A percentile compares a stretch with the other conserved stretches of the same genome.
These are phyloP conservation scores for Rhinocladiella similis DNA, from an alignment of 2,329 filamentous ascomycete species.

Conservation along the genomic window DNA sequence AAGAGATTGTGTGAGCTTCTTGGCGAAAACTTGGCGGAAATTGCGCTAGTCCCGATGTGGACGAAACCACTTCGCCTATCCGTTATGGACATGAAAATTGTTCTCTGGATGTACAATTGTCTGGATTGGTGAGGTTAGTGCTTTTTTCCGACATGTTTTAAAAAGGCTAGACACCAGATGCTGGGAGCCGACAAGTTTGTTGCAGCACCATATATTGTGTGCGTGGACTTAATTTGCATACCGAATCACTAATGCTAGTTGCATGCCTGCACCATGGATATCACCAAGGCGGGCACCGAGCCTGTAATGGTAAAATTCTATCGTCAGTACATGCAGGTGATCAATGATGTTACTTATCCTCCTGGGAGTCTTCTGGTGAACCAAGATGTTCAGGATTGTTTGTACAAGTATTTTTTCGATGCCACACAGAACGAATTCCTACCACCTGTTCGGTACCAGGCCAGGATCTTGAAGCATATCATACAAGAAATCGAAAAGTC, in stretches of 20 bases:
- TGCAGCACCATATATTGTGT: not conserved
- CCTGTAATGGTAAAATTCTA: conserved; percentile 57
- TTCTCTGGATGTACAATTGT: no score
- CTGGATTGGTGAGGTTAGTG: not conserved
- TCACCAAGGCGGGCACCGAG: conserved; percentile 31
- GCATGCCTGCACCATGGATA: conserved; percentile 12
- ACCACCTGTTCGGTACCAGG: conserved; percentile 66
- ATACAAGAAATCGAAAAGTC: conserved; percentile 68
- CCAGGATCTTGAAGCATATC: conserved; percentile 72
- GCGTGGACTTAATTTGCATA: no score
- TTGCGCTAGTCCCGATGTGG: conserved; percentile 10
- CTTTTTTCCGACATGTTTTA: not conserved
- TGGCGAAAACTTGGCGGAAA: conserved; percentile 25
- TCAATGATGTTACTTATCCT: conserved; percentile 67
- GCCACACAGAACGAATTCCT: conserved; percentile 40
- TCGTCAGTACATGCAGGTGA: conserved; percentile 77
- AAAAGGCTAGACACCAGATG: no score
- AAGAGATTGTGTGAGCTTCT: conserved; percentile 17
- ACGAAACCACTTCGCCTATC: no score
- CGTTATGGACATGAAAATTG: no score
- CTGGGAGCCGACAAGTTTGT: not conserved
- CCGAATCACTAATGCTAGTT: not conserved
- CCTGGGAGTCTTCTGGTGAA: conserved; percentile 58
- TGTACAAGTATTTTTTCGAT: conserved; percentile 68
- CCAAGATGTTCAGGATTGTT: conserved; percentile 62